Evolutionary conservation across 495 filamentous ascomycete genomes (phyloP).

Genomic region (Astrocystis sublimbata): DNA sequence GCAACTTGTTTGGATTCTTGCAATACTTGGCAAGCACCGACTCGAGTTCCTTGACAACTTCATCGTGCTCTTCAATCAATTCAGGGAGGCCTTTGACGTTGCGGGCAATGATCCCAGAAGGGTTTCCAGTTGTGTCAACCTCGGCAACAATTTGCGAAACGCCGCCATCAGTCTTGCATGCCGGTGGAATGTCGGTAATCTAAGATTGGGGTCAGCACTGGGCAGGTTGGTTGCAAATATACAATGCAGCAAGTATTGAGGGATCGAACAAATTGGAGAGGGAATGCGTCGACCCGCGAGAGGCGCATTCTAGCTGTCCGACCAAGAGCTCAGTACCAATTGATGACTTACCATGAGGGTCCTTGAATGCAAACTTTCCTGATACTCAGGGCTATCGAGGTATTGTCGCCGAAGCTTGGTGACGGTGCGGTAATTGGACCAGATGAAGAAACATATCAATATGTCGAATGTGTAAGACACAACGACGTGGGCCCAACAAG

Average conservation of each 20-base stretch:
- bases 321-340: neutral
- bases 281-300: neutral
- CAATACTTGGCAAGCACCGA: conserved; percentile 72
- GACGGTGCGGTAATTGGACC: conserved; percentile 71
- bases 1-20: conserved; percentile 70
- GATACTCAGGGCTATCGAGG: conserved; percentile 75
- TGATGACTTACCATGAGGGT: conserved; percentile 66
- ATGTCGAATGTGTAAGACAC: conserved; percentile 70
- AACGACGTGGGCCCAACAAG: conserved; percentile 73
- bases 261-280: neutral
- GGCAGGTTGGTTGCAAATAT: neutral
- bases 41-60: conserved; percentile 68
- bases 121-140: conserved; percentile 59
- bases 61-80: conserved; percentile 72
- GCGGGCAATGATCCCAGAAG: conserved; percentile 69
- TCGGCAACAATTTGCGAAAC: conserved; percentile 64
- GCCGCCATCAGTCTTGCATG: conserved; percentile 68
- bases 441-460: conserved; percentile 69
- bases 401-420: conserved; percentile 63
- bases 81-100: conserved; percentile 75
- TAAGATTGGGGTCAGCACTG: conserved; percentile 42
- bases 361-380: conserved; percentile 70
- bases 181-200: conserved; percentile 64
- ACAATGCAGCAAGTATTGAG: neutral
- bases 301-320: neutral